Conservation (phyloP, 257 asterid genomes). For the Pogostemon cablin region DNA sequence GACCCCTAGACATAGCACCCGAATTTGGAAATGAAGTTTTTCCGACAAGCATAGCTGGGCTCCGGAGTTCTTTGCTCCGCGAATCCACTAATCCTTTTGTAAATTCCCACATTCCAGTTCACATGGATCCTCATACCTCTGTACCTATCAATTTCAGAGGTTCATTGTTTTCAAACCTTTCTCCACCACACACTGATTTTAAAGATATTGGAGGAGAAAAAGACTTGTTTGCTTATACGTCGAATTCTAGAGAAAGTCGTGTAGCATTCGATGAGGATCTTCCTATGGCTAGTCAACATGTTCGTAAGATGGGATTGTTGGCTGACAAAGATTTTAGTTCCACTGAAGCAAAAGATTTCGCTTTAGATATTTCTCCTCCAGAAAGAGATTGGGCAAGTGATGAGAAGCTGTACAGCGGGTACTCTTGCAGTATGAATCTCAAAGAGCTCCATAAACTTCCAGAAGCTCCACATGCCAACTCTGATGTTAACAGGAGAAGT, state of each 20-base stretch:
- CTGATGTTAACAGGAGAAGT: conserved; percentile 47
- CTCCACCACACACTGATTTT: conserved; percentile 22
- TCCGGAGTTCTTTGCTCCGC: conserved; percentile 27
- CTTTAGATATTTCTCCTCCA: conserved; percentile 26
- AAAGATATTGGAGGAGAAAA: conserved; percentile 34
- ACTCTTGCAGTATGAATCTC: conserved; percentile 28
- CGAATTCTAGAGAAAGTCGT: conserved; percentile 32
- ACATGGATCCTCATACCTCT: conserved; percentile 38
- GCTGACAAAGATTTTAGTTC: conserved; percentile 29
- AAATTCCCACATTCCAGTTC: conserved; percentile 33
- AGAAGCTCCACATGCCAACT: conserved; percentile 39
- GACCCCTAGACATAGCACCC: conserved; percentile 37
- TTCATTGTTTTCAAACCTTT: conserved; percentile 34
- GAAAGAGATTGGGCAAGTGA: conserved; percentile 41
- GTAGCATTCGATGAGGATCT: conserved; percentile 34
- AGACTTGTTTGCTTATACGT: conserved; percentile 28
- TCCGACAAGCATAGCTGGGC: conserved; percentile 21
- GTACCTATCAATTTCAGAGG: conserved; percentile 37
- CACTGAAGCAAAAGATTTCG: conserved; percentile 30
- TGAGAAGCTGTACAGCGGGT: conserved; percentile 23
- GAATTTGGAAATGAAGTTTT: conserved; percentile 30
- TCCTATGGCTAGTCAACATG: conserved; percentile 32
- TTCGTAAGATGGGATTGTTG: conserved; percentile 34
- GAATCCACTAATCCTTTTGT: conserved; percentile 32
- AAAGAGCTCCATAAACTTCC: conserved; percentile 33